Evolutionary conservation across 257 asterid species (phyloP).

Genomic region (Handroanthus guayacan): DNA sequence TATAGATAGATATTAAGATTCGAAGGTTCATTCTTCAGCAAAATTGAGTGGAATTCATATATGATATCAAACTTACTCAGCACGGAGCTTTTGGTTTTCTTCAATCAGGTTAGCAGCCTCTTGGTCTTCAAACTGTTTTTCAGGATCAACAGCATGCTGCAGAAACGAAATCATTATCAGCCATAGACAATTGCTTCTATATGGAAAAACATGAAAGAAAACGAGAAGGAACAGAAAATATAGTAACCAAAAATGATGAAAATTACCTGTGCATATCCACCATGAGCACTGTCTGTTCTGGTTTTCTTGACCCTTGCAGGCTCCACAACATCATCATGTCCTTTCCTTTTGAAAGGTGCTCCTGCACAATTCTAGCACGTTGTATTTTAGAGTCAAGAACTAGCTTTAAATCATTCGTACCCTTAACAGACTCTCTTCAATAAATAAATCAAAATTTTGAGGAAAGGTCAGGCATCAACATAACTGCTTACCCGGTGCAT

Average conservation of each 20-base stretch:
- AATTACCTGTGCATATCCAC: constrained; percentile 47
- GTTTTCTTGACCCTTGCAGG: constrained; percentile 52
- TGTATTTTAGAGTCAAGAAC: background rate
- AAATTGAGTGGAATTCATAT: constrained; percentile 5
- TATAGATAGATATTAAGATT: constrained; percentile 8
- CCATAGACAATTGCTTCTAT: constrained; percentile 34
- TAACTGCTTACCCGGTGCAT: constrained; percentile 40
- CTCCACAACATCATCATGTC: constrained; percentile 45
- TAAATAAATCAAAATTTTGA: constrained; percentile 11
- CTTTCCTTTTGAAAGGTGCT: constrained; percentile 57
- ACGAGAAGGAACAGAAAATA: constrained; percentile 2
- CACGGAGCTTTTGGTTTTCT: constrained; percentile 65
- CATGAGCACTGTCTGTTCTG: constrained; percentile 35
- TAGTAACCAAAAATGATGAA: background rate
- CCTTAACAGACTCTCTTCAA: constrained; percentile 16
- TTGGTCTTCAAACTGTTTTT: constrained; percentile 39
- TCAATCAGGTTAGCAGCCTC: constrained; percentile 54
- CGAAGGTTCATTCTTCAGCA: background rate
- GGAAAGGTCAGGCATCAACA: constrained; percentile 16
- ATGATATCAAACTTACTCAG: constrained; percentile 57
- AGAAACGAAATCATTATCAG: constrained; percentile 32
- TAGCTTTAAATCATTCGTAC: constrained; percentile 15
- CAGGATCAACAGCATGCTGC: constrained; percentile 53
- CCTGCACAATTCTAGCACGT: constrained; percentile 42
- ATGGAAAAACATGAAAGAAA: constrained; percentile 9